Conservation (phyloP, 805 yeast genomes). For the Huiozyma sinensis region DNA sequence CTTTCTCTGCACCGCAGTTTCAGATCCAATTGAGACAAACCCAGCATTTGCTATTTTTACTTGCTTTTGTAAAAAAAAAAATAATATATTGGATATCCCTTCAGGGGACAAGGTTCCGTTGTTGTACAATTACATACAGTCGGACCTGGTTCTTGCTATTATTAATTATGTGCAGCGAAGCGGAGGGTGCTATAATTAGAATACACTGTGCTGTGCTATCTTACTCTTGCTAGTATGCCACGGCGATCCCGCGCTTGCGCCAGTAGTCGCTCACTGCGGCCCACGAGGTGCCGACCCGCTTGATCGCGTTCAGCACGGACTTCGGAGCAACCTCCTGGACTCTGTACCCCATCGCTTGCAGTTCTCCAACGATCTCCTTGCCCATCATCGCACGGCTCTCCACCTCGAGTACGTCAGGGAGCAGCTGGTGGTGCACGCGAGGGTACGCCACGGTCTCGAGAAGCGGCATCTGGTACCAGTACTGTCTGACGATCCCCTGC, state of each 20-base stretch:
- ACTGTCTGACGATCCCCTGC: constrained; percentile 63
- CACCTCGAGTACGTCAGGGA: constrained; percentile 57
- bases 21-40: too few relatives aligned
- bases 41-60: too few relatives aligned
- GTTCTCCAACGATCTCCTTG: constrained; percentile 28
- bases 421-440: constrained; percentile 77
- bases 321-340: constrained; percentile 34
- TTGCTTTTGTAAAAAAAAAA: too few relatives aligned
- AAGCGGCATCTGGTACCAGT: constrained; percentile 46
- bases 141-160: neutral
- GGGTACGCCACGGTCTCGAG: constrained; percentile 70
- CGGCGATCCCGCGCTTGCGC: constrained; percentile 61
- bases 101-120: too few relatives aligned
- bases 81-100: too few relatives aligned
- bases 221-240: constrained; percentile 1
- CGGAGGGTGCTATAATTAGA: neutral
- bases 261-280: constrained; percentile 84
- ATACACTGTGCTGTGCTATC: neutral
- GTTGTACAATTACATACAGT: too few relatives aligned
- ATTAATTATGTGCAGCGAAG: neutral
- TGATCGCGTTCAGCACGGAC: constrained; percentile 50
- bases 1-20: too few relatives aligned
- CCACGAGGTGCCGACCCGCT: constrained; percentile 31
- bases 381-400: constrained; percentile 42
- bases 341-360: constrained; percentile 40